Percentiles rank a stretch among this genome's conserved stretches.
Conservation (phyloP, 208 protist species). For the Phytomonas francai region DNA sequence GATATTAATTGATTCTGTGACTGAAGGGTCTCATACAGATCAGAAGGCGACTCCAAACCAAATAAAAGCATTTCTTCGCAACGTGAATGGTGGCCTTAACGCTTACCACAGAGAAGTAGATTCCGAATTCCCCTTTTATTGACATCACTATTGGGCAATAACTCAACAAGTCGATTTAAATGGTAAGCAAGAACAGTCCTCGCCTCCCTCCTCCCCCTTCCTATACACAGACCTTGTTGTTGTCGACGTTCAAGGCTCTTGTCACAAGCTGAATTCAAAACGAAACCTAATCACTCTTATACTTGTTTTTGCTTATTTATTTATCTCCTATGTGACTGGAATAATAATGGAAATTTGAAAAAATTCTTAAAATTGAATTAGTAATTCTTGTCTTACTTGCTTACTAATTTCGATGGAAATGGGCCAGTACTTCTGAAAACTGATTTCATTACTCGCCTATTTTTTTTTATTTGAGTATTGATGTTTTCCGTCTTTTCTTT, state of each 20-base stretch:
- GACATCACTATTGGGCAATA: constrained; percentile 9
- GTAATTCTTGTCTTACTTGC: too few relatives aligned
- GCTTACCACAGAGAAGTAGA: constrained; percentile 53
- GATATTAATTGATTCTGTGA: background rate
- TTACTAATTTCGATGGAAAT: too few relatives aligned
- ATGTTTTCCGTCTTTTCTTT: too few relatives aligned
- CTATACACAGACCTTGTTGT: constrained; percentile 1
- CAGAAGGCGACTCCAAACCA: background rate
- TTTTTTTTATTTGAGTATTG: too few relatives aligned
- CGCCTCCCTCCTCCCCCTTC: background rate
- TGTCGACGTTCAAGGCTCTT: background rate
- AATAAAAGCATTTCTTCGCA: constrained; percentile 21
- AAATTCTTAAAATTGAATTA: too few relatives aligned
- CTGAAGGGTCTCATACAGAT: background rate
- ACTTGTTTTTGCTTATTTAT: background rate
- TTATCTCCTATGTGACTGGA: background rate
- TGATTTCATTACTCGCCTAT: too few relatives aligned
- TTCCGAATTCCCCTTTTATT: constrained; percentile 66
- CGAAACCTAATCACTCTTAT: background rate
- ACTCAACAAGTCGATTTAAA: background rate
- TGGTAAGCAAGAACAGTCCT: constrained; percentile 2
- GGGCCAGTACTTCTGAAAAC: too few relatives aligned
- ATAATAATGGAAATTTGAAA: too few relatives aligned
- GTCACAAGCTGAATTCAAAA: too few relatives aligned
- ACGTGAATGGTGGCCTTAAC: constrained; percentile 83